phyloP scores from a whole-genome alignment of 2,329 filamentous ascomycete genomes.

The Albophoma yamanashiensis region DNA sequence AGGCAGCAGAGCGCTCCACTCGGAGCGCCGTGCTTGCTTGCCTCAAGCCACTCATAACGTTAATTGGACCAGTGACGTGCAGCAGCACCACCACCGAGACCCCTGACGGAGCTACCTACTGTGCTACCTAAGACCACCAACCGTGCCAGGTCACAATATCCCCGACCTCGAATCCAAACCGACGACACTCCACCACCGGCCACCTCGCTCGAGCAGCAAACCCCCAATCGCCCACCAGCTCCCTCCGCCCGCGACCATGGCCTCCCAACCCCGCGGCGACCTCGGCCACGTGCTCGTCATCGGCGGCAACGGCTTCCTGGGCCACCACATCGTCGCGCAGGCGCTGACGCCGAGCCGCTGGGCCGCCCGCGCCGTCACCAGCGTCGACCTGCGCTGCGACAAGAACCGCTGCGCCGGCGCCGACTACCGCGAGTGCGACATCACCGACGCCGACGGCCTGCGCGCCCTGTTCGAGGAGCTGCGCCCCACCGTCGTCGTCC shows the following conservation, averaged over 20 bases:
- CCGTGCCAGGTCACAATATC: neutral
- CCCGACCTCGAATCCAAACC: too few species aligned
- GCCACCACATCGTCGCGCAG: conserved; percentile 70
- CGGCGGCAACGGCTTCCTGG: conserved; percentile 76
- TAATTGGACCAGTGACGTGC: neutral
- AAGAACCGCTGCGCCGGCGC: conserved; percentile 53
- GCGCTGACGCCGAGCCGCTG: conserved; percentile 41
- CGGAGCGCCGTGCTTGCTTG: too few species aligned
- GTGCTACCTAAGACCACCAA: neutral
- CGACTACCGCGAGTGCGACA: conserved; percentile 66
- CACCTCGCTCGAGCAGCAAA: neutral
- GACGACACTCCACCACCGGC: neutral
- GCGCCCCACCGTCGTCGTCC: conserved; percentile 75
- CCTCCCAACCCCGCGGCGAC: conserved; percentile 18
- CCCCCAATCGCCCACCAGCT: neutral
- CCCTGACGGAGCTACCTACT: neutral
- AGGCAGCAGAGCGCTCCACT: too few species aligned
- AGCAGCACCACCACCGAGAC: neutral
- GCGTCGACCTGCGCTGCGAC: conserved; percentile 61
- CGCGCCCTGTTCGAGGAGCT: conserved; percentile 52
- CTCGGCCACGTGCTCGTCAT: conserved; percentile 68
- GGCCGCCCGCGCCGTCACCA: conserved; percentile 46
- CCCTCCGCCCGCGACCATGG: neutral
- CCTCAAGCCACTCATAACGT: too few species aligned
- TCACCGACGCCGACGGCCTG: conserved; percentile 56